Evolutionary conservation across 306 rosid species (phyloP), one percentile per base, ranked within the genome.

Genomic region (Cucurbita argyrosperma): DNA sequence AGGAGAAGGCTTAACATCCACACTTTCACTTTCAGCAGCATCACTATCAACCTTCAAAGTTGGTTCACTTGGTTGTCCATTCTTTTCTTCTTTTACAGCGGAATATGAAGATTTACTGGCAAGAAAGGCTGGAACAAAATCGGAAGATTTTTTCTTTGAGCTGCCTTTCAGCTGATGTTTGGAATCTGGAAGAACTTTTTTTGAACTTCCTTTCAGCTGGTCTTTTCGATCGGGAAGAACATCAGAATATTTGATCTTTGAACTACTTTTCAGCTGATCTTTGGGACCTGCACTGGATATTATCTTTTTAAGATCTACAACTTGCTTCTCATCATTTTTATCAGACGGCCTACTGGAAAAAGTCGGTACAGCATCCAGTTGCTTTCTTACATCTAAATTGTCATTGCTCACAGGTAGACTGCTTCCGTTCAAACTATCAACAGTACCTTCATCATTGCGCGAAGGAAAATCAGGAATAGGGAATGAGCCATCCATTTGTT

Each of bases 1-100:
- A 13, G 97, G 96, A 71, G 90, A 89, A 46, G 85, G 75, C 7
- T 87, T 83, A 61, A 68, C 84, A 35, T 59, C 80, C 75, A 77
- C 89, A 3, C 30, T 72, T 56, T 51, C 77, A 70, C 71, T 61
- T 76, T 72, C 76, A 9, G 67, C 40, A 43, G 74, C 76, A 67
- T 65, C 84, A 71, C 38, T 23, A 68, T 77, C 62, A 53, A 69
- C 77, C 74, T 76, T 82, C 26, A 71, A 21, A 26, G 16, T 13
- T 19, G 52, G 67, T 42, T 73, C 66, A 54, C 19, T 35, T 42
- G 46, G 50, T 19, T 39, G 39, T 73, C 12, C 21, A 58, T 54
- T 14, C 23, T 16, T 55, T 21, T 6, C 66, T 35, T 55, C 67
- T 73, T 73, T 57, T 42, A 57, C 21, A 7, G 14, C 43, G 18